phyloP scores from a whole-genome alignment of 805 yeast species.

The Cyberlindnera nakhonratchasimensis region DNA sequence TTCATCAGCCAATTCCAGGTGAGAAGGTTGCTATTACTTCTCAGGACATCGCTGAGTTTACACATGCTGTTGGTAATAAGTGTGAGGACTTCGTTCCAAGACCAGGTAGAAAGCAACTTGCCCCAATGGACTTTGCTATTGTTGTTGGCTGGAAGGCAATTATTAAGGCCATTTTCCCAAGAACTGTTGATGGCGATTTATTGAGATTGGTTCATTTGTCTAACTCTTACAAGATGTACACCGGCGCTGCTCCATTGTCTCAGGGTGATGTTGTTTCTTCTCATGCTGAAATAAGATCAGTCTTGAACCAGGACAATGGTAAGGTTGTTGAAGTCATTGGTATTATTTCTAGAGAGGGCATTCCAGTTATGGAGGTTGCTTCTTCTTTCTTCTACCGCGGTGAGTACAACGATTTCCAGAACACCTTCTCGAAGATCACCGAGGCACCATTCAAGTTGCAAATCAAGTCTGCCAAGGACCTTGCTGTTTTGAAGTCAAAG shows the following conservation, averaged over 20 bases:
- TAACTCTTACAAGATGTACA: slow-evolving; percentile 88
- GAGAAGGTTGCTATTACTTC: slow-evolving; percentile 63
- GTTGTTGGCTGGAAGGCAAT: slow-evolving; percentile 98
- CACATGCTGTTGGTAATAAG: slow-evolving; percentile 95
- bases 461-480: slow-evolving; percentile 75
- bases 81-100: slow-evolving; percentile 94
- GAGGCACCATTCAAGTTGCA: slow-evolving; percentile 85
- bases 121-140: slow-evolving; percentile 99
- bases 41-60: slow-evolving; percentile 82
- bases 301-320: slow-evolving; percentile 87
- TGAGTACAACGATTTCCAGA: slow-evolving; percentile 76
- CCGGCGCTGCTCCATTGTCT: slow-evolving; percentile 87
- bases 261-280: slow-evolving; percentile 84
- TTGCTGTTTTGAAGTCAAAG: slow-evolving; percentile 89
- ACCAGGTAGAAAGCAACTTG: slow-evolving; percentile 77
- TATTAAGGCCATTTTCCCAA: slow-evolving; percentile 97
- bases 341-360: slow-evolving; percentile 68
- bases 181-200: slow-evolving; percentile 92
- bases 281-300: slow-evolving; percentile 81
- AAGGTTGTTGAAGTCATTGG: slow-evolving; percentile 96
- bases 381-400: slow-evolving; percentile 98
- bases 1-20: slow-evolving; percentile 68
- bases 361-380: slow-evolving; percentile 88
- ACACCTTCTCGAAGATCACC: slow-evolving; percentile 83
- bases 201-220: slow-evolving; percentile 91